Conservation (phyloP, 352 stramenopile species). For the Phytophthora ramorum region DNA sequence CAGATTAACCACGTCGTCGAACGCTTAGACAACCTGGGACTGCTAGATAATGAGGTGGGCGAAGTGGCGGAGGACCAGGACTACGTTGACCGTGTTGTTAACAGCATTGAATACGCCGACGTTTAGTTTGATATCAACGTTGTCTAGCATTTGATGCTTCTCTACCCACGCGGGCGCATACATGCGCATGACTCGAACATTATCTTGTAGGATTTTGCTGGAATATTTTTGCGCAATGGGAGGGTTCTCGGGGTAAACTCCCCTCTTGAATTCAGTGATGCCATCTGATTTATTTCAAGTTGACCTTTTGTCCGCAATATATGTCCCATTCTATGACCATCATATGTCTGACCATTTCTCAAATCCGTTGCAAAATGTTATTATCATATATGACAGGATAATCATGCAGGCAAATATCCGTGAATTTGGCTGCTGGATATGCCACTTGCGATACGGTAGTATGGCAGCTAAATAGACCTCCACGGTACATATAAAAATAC, state of each 20-base stretch:
- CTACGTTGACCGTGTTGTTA: not conserved
- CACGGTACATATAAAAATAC: conserved; percentile 1
- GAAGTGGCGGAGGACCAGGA: no score
- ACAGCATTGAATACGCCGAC: not conserved
- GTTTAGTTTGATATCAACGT: not conserved
- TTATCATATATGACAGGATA: no score
- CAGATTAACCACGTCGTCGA: no score
- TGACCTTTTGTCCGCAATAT: not conserved
- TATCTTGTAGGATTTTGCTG: not conserved
- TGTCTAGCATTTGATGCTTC: not conserved
- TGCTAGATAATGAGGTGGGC: no score
- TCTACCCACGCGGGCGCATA: not conserved
- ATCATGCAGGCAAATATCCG: no score
- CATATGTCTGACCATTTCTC: no score
- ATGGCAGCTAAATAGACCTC: no score
- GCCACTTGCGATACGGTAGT: not conserved
- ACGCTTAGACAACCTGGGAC: no score
- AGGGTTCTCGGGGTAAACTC: not conserved
- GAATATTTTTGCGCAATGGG: not conserved
- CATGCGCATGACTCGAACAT: not conserved
- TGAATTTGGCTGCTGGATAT: not conserved
- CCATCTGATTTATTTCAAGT: no score
- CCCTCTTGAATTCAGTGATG: no score
- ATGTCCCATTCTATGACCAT: not conserved
- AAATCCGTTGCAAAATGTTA: no score